These are phyloP conservation scores for Grosmannia serpens DNA, from an alignment of 2,329 filamentous ascomycete genomes.

Conservation along the genomic window DNA sequence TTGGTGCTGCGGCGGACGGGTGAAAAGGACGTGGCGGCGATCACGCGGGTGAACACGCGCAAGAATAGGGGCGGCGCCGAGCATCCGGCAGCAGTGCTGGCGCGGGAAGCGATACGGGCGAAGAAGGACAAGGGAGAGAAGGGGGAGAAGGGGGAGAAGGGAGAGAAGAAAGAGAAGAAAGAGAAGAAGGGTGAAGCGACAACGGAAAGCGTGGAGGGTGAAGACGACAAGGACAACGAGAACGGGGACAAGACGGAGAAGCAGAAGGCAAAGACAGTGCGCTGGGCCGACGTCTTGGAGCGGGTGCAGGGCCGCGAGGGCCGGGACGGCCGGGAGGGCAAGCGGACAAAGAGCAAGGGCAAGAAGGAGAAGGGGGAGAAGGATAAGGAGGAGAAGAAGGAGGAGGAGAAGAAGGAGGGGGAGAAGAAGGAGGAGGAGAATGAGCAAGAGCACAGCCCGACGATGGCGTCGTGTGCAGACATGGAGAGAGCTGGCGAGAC, in stretches of 20 bases:
- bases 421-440: background rate
- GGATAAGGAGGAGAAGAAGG: background rate
- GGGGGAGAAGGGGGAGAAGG: background rate
- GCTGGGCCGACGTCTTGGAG: slow-evolving; percentile 22
- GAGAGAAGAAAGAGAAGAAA: slow-evolving; percentile 11
- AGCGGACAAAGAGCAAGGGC: background rate
- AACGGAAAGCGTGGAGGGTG: background rate
- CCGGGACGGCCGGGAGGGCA: slow-evolving; percentile 1
- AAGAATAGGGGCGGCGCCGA: slow-evolving; percentile 31
- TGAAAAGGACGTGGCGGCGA: slow-evolving; percentile 29
- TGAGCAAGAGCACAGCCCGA: background rate
- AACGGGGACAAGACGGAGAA: background rate
- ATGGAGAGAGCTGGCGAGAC: background rate
- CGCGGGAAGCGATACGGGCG: slow-evolving; percentile 10
- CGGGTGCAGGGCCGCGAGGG: slow-evolving; percentile 15
- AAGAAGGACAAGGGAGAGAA: slow-evolving; percentile 14
- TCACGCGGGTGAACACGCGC: slow-evolving; percentile 32
- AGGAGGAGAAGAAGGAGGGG: background rate
- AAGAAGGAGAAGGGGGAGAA: background rate
- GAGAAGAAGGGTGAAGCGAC: background rate
- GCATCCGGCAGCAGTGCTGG: slow-evolving; percentile 19
- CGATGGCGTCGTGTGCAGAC: background rate
- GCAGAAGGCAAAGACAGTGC: slow-evolving; percentile 18
- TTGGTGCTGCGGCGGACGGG: slow-evolving; percentile 18
- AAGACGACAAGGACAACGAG: background rate